Base-by-base conservation (phyloP, 208 protist genomes). In the Leishmania tropica region DNA sequence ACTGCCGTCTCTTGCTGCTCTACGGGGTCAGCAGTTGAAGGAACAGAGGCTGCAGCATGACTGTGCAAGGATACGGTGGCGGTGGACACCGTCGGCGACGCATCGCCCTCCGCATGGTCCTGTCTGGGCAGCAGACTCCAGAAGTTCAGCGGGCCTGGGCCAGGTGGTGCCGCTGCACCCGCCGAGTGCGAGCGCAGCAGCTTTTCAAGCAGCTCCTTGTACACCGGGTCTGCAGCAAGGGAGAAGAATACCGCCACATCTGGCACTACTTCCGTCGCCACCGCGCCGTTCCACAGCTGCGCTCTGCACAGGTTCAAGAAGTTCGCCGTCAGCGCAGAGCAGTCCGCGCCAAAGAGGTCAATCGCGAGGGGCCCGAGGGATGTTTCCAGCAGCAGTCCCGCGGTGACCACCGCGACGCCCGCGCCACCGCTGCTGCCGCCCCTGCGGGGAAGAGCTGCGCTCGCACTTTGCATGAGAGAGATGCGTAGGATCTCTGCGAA, bases 331-430 rank as follows among this genome's bases (percentile, higher is more conserved):
- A 90, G 81, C 19, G 70, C 78, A 2, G 94, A 90, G 68, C 86
- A 92, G 80, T 97, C 92, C 17, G 79, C 85, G 68, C 92, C 94
- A 74, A 87, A 90, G 24, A 97, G 74, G 81, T 95, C 94, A 31
- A 96, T 77, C 8, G 89, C 78, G 70, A 96, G 80, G 15, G 89
- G 70, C 31, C 94, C 94, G 28, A 88, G 31, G 0, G 92, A 96
- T 2, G 92, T 95, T 58, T 97, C 87, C n/a, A 97, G 79, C 35
- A 93, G 85, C 51, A 97, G 72, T 3, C 81, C 71, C 1, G 84
- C 73, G 6, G 86, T 89, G 47, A 73, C 54, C 11, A 88, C 81
- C 28, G 8, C 73, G 47, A 58, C n/a, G 10, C 47, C 47, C 13
- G 45, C 13, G 47, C 15, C 47, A 31, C 45, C 71, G 7, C 47